Evolutionary conservation across 208 protist genomes (phyloP).

Genomic region (Wallacemonas sp.): DNA sequence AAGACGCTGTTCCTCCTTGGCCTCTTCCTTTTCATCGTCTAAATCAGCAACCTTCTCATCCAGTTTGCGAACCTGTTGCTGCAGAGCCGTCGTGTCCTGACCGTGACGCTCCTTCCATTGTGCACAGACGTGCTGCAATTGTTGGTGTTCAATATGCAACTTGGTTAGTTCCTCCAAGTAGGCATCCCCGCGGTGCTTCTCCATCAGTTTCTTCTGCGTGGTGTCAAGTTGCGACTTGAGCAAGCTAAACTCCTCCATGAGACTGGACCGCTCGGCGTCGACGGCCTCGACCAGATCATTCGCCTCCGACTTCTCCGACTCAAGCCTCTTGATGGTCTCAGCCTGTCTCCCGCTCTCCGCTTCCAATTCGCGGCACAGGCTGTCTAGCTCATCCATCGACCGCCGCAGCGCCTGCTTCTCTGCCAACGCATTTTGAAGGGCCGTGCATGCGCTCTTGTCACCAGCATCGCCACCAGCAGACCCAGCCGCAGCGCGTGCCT

Average conservation of each 20-base stretch:
- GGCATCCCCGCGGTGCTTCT: conserved; percentile 40
- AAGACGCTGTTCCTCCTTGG: conserved; percentile 39
- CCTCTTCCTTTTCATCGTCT: conserved; percentile 62
- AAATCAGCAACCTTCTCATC: conserved; percentile 42
- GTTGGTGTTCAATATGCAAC: conserved; percentile 70
- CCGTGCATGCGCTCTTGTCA: conserved; percentile 22
- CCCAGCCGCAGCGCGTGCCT: neutral
- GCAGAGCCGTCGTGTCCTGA: conserved; percentile 21
- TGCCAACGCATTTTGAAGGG: too few species aligned
- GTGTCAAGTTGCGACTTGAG: conserved; percentile 55
- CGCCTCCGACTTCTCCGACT: conserved; percentile 33
- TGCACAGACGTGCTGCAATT: conserved; percentile 48
- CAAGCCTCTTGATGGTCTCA: conserved; percentile 34
- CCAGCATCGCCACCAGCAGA: neutral
- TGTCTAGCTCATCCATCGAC: conserved; percentile 60
- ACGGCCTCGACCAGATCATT: conserved; percentile 41
- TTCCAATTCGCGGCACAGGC: conserved; percentile 62
- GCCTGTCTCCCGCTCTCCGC: conserved; percentile 42
- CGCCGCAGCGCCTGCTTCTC: conserved; percentile 38
- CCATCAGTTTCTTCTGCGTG: conserved; percentile 41
- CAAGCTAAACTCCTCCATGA: conserved; percentile 33
- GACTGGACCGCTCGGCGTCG: conserved; percentile 24
- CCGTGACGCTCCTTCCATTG: conserved; percentile 47
- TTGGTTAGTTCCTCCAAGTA: conserved; percentile 61
- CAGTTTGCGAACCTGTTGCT: conserved; percentile 24